A percentile compares a stretch with the other conserved stretches of the same genome.
Evolutionary conservation across 106 monocot species (phyloP).

Genomic region (Acorus calamus): DNA sequence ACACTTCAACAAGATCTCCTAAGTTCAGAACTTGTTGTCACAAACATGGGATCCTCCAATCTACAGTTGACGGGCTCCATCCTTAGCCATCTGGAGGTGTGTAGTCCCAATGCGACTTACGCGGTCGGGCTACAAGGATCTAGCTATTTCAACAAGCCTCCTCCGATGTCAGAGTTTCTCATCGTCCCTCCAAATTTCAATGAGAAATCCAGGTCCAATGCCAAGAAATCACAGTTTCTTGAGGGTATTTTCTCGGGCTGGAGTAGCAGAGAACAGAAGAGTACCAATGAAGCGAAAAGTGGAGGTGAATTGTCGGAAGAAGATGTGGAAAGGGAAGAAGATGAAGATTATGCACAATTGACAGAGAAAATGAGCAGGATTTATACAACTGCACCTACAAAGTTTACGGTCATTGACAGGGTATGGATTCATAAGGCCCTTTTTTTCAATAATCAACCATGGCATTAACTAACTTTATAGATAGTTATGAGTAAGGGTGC

Average conservation of each 20-base stretch:
- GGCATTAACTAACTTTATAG: not conserved
- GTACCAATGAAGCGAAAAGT: not conserved
- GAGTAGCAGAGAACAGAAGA: conserved; percentile 9
- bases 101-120: conserved; percentile 80
- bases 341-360: conserved; percentile 39
- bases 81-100: conserved; percentile 66
- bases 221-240: conserved; percentile 17
- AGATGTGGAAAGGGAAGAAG: conserved; percentile 48
- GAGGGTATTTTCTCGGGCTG: conserved; percentile 20
- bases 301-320: conserved; percentile 2
- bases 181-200: conserved; percentile 45
- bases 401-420: conserved; percentile 75
- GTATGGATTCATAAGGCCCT: conserved; percentile 19
- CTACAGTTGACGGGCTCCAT: conserved; percentile 38
- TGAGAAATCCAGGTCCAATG: not conserved
- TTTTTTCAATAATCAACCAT: not conserved
- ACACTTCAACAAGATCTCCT: conserved; percentile 42
- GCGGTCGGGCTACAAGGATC: conserved; percentile 68
- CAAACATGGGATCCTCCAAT: conserved; percentile 30
- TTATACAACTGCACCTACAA: conserved; percentile 52
- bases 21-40: conserved; percentile 38
- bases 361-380: conserved; percentile 47
- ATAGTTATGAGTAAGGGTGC: too few relatives aligned
- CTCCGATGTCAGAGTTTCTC: conserved; percentile 35
- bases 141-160: conserved; percentile 25